phyloP scores from a whole-genome alignment of 2,329 filamentous ascomycete species.

The Aspergillus tamarii region DNA sequence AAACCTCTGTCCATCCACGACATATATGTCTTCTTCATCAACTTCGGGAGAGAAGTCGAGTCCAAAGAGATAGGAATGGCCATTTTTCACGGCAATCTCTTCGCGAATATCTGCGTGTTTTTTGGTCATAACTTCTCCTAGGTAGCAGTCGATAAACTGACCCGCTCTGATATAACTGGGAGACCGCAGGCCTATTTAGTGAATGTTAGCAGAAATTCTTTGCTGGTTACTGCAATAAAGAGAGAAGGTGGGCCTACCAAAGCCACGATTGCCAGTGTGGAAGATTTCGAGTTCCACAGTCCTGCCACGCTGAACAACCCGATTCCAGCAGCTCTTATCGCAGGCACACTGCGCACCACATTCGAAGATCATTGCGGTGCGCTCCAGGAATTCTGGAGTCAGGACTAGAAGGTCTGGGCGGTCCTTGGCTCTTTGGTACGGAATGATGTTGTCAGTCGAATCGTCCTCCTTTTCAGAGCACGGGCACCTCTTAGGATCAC shows the following conservation, averaged over 20 bases:
- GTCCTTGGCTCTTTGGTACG: constrained; percentile 30
- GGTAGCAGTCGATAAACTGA: constrained; percentile 51
- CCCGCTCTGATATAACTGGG: constrained; percentile 40
- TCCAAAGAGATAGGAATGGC: constrained; percentile 47
- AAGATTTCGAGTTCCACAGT: constrained; percentile 48
- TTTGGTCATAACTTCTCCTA: constrained; percentile 48
- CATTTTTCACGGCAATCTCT: constrained; percentile 27
- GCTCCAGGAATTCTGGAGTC: constrained; percentile 32
- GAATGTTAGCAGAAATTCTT: constrained; percentile 12
- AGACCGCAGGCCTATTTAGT: constrained; percentile 42
- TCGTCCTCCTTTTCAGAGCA: constrained; percentile 38
- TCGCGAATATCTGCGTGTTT: constrained; percentile 44
- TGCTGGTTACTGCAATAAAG: not conserved
- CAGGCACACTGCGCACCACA: constrained; percentile 46
- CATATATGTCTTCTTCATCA: constrained; percentile 36
- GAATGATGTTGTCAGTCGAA: constrained; percentile 32
- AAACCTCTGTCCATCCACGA: constrained; percentile 48
- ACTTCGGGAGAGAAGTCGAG: constrained; percentile 41
- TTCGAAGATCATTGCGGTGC: constrained; percentile 44
- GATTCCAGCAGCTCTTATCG: constrained; percentile 42
- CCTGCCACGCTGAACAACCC: constrained; percentile 45
- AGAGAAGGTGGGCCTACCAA: constrained; percentile 32
- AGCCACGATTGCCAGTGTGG: constrained; percentile 44
- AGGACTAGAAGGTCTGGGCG: constrained; percentile 29
- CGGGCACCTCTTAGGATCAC: constrained; percentile 29